These are phyloP conservation scores for Colletotrichum chlorophyti DNA, from an alignment of 2,329 filamentous ascomycete genomes.

Conservation along the genomic window DNA sequence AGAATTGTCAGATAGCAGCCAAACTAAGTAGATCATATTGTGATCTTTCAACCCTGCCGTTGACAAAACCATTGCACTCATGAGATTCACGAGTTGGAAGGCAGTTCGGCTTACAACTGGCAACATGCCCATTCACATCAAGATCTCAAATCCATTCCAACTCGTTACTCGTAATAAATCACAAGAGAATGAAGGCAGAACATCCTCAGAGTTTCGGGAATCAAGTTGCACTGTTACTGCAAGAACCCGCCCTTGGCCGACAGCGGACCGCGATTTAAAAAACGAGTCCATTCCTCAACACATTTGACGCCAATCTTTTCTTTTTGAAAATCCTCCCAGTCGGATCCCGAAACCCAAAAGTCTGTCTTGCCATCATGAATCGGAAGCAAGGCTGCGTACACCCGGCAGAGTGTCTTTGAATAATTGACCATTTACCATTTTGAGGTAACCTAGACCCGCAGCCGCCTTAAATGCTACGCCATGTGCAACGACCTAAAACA, in stretches of 20 bases:
- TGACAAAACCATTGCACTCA: no score
- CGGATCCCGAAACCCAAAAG: constrained; percentile 22
- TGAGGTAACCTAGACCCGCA: constrained; percentile 48
- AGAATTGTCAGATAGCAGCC: no score
- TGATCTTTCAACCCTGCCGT: no score
- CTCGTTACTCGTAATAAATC: no score
- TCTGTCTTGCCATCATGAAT: constrained; percentile 25
- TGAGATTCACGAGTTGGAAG: no score
- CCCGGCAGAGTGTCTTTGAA: constrained; percentile 22
- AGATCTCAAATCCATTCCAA: no score
- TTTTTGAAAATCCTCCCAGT: constrained; percentile 8
- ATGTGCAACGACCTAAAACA: constrained; percentile 51
- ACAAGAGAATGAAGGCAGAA: neutral
- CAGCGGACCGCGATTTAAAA: constrained; percentile 8
- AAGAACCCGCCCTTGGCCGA: constrained; percentile 6
- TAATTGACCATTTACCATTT: constrained; percentile 32
- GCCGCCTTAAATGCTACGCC: constrained; percentile 52
- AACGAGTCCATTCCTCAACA: constrained; percentile 24
- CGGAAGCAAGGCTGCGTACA: constrained; percentile 24
- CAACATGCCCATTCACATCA: no score
- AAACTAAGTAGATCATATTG: no score
- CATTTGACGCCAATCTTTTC: constrained; percentile 23
- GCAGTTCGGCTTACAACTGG: no score
- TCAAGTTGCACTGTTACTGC: constrained; percentile 9
- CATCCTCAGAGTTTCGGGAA: neutral